Base-by-base conservation (phyloP, 192 early-diverging fungal genomes). In the Linnemannia exigua region DNA sequence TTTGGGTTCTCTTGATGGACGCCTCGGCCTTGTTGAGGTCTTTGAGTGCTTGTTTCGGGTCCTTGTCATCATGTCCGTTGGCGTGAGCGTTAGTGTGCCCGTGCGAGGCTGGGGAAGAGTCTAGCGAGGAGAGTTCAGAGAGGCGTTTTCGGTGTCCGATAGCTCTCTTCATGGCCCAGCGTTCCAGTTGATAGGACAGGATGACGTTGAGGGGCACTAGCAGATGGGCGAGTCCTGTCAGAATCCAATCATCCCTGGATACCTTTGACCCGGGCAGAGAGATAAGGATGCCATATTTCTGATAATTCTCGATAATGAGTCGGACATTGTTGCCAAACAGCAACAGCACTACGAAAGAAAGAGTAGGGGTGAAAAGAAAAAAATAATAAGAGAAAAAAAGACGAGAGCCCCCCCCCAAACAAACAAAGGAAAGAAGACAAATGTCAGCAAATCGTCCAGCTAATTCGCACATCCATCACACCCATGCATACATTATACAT, bases 251-350 rank as follows among this genome's bases (percentile, higher is more conserved):
- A 71, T 87, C 79, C 50, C 58, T 78, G 1, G 78, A 88, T 11
- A 84, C 72, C 63, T 78, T 80, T 33, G 89, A 87, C 72, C 92
- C 91, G 28, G 95, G 96, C 15, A 94, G 81, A 51, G 90, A 90
- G 74, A 97, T 90, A 20, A 97, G 88, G 33, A 97, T 90, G 44
- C 97, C 97, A 76, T 98, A 97, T 84, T 98, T 97, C 79, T 94
- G 82, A 84, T 94, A 96, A 87, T 98, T 98, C 79, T 98, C 97
- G 69, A 97, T 94, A 46, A 96, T 93, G 52, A 97, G 90, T 14
- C 97, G 95, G 52, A 97, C 81, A 73, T 95, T 95, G 80, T 93
- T 94, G 47, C 95, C 97, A 67, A 91, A 94, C 44, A 97, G 94
- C 14, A 96, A 81, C 52, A 97, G 90, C 91, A 97, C 91, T 89